phyloP scores from a whole-genome alignment of 345 rosid species.

The Eucalyptus cloeziana region DNA sequence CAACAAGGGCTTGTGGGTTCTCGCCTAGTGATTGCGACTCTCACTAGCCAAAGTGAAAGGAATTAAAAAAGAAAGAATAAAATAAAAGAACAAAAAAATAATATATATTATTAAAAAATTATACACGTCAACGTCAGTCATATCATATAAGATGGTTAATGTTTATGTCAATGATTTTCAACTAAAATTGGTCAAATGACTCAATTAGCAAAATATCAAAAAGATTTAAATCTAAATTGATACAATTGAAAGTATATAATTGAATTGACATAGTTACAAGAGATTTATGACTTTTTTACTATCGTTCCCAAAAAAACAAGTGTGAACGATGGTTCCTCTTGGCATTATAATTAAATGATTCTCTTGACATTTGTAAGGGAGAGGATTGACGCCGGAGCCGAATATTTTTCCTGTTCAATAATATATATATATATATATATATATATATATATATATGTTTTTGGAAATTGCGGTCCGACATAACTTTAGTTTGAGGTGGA shows the following conservation, averaged over 20 bases:
- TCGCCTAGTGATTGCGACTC: neutral
- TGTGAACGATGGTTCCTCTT: neutral
- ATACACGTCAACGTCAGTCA: rapidly evolving
- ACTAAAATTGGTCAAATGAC: rapidly evolving
- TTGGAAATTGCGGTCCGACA: neutral
- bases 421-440: neutral
- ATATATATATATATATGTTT: no score
- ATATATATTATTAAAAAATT: no score
- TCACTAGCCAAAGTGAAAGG: neutral
- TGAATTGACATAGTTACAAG: rapidly evolving
- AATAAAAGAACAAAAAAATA: no score
- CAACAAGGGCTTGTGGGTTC: no score
- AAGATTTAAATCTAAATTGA: no score
- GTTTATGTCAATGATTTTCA: rapidly evolving
- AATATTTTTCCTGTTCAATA: neutral
- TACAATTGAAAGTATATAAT: no score
- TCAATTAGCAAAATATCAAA: no score
- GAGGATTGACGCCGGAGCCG: neutral
- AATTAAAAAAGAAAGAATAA: no score
- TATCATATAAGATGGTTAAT: rapidly evolving
- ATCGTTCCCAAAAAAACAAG: neutral
- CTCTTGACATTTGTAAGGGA: neutral
- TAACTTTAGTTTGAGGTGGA: neutral
- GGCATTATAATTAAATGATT: neutral
- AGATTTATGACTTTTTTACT: rapidly evolving